Evolutionary conservation across 176 grass and related monocot genomes (phyloP).

Genomic region (Tillandsia fasciculata): DNA sequence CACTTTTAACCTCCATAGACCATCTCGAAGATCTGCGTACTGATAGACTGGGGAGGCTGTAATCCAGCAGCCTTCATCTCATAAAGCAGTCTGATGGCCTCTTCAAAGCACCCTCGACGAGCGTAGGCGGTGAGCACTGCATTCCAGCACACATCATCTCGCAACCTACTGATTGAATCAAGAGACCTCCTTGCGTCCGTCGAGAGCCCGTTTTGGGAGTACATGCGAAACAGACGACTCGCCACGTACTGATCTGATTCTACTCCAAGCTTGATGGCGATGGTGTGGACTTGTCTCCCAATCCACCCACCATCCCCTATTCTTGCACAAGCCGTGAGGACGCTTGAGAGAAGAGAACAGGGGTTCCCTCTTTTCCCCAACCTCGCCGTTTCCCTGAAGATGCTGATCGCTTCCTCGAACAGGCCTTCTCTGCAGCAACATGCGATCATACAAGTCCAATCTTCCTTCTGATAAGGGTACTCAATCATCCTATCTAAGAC

Average conservation of each 20-base stretch:
- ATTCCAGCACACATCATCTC: slow-evolving; percentile 53
- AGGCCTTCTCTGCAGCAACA: slow-evolving; percentile 32
- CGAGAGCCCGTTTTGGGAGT: slow-evolving; percentile 41
- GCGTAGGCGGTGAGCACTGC: slow-evolving; percentile 51
- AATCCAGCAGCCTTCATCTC: slow-evolving; percentile 63
- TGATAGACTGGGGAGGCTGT: slow-evolving; percentile 21
- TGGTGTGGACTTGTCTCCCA: slow-evolving; percentile 57
- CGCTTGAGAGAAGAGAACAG: slow-evolving; percentile 38
- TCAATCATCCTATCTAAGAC: slow-evolving; percentile 34
- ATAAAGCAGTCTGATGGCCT: slow-evolving; percentile 48
- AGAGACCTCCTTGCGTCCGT: slow-evolving; percentile 49
- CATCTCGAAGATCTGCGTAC: slow-evolving; percentile 28
- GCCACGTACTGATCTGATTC: slow-evolving; percentile 46
- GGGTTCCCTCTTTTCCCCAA: slow-evolving; percentile 32
- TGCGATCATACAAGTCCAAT: slow-evolving; percentile 57
- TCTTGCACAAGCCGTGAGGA: slow-evolving; percentile 44
- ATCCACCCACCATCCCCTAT: slow-evolving; percentile 20
- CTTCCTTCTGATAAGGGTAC: slow-evolving; percentile 13
- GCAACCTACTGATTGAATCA: slow-evolving; percentile 17
- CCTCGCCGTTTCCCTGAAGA: slow-evolving; percentile 58
- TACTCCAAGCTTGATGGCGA: slow-evolving; percentile 52
- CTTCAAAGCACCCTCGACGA: slow-evolving; percentile 32
- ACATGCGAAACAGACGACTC: slow-evolving; percentile 67
- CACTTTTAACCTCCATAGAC: neutral
- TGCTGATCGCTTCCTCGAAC: slow-evolving; percentile 40